phyloP scores from a whole-genome alignment of 306 rosid genomes.

The Rubus parviflorus region DNA sequence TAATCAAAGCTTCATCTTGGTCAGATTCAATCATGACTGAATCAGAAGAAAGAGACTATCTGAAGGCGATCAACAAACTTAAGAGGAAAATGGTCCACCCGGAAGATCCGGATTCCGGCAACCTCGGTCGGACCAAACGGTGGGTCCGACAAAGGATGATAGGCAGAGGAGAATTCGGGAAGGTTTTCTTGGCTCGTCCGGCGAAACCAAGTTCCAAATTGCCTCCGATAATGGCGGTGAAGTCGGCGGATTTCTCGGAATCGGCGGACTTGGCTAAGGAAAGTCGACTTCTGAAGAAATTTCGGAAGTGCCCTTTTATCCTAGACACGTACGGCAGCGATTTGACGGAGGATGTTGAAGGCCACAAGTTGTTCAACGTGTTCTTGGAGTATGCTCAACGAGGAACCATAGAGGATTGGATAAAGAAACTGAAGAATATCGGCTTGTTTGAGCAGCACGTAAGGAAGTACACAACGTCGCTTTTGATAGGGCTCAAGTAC shows the following conservation, averaged over 20 bases:
- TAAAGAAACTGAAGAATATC: neutral
- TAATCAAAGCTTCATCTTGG: no score
- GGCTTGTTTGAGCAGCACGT: constrained; percentile 4
- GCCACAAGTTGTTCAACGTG: neutral
- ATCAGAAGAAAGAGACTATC: neutral
- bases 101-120: neutral
- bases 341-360: neutral
- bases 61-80: neutral
- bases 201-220: neutral
- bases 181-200: neutral
- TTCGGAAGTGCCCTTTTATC: constrained; percentile 1
- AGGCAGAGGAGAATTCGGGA: constrained; percentile 6
- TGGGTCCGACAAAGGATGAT: neutral
- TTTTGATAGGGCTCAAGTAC: constrained; percentile 3
- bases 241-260: neutral
- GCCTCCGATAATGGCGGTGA: constrained; percentile 19
- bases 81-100: neutral
- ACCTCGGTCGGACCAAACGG: neutral
- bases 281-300: neutral
- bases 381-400: constrained; percentile 17
- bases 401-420: constrained; percentile 12
- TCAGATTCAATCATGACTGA: no score
- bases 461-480: neutral
- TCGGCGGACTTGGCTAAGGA: neutral
- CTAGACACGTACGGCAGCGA: constrained; percentile 6